Conservation (phyloP, 2,329 filamentous ascomycete species). For the Monilinia polystroma region DNA sequence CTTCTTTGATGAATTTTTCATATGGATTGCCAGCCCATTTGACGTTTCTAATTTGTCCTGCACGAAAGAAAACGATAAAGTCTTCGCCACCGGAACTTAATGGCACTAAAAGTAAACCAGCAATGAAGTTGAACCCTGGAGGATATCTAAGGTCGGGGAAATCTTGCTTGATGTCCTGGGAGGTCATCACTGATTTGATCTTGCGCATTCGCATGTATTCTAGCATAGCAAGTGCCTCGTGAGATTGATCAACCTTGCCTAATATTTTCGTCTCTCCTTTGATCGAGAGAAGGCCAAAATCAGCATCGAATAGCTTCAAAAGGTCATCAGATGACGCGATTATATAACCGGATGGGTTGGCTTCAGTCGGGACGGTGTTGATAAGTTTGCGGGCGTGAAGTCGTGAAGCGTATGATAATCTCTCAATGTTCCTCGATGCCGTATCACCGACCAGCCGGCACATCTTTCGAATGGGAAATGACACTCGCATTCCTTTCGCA, state of each 20-base stretch:
- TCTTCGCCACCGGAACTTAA: constrained; percentile 73
- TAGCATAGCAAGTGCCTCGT: constrained; percentile 79
- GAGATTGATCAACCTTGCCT: constrained; percentile 70
- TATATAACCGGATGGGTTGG: constrained; percentile 85
- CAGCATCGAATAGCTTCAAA: constrained; percentile 79
- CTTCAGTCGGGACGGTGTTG: constrained; percentile 76
- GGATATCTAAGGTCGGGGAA: constrained; percentile 79
- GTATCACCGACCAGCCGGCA: constrained; percentile 84
- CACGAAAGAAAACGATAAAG: constrained; percentile 91
- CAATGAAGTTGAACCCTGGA: constrained; percentile 75
- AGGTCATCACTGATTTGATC: constrained; percentile 72
- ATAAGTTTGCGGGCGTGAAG: constrained; percentile 85
- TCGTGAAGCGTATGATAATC: constrained; percentile 80
- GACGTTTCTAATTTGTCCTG: constrained; percentile 69
- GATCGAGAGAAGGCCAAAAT: constrained; percentile 83
- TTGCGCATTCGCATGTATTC: constrained; percentile 79
- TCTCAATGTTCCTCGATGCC: constrained; percentile 82
- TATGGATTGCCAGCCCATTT: constrained; percentile 84
- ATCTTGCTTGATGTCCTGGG: constrained; percentile 71
- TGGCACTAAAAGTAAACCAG: constrained; percentile 78
- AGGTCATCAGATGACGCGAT: constrained; percentile 86
- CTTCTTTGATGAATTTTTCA: constrained; percentile 71
- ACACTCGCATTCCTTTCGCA: constrained; percentile 76
- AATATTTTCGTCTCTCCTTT: constrained; percentile 85
- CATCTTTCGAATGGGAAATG: constrained; percentile 90